A percentile compares a stretch with the other conserved stretches of the same genome.
Conservation (phyloP, 2,329 filamentous ascomycete species). For the Lasiodiplodia theobromae region DNA sequence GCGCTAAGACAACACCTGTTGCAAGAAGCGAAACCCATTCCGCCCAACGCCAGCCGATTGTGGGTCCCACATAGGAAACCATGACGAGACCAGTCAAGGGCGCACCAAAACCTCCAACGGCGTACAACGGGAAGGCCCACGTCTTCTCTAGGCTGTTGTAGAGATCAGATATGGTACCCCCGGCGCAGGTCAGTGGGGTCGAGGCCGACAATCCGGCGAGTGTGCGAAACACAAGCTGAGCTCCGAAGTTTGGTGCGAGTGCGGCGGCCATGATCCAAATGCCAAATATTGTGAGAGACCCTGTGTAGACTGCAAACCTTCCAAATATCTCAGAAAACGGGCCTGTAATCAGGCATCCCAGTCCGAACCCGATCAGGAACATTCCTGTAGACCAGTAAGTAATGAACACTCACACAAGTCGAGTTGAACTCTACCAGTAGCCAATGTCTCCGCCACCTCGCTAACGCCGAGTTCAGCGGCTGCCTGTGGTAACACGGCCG, state of each 20-base stretch:
- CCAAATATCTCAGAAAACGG: slow-evolving; percentile 39
- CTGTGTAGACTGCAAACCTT: slow-evolving; percentile 56
- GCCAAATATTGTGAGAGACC: slow-evolving; percentile 56
- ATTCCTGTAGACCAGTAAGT: slow-evolving; percentile 31
- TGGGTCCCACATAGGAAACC: slow-evolving; percentile 45
- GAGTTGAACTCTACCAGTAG: slow-evolving; percentile 46
- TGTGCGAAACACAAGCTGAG: slow-evolving; percentile 58
- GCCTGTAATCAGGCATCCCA: slow-evolving; percentile 57
- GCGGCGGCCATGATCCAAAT: slow-evolving; percentile 58
- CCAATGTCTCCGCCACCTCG: slow-evolving; percentile 59
- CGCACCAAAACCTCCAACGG: slow-evolving; percentile 52
- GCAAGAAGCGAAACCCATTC: slow-evolving; percentile 48
- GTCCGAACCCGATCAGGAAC: slow-evolving; percentile 52
- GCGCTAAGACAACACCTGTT: slow-evolving; percentile 37
- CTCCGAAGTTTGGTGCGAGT: slow-evolving; percentile 54
- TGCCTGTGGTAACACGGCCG: slow-evolving; percentile 55
- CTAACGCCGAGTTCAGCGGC: slow-evolving; percentile 56
- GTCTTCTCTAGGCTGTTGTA: slow-evolving; percentile 58
- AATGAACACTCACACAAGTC: background rate
- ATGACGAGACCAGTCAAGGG: slow-evolving; percentile 46
- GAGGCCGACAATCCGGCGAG: slow-evolving; percentile 57
- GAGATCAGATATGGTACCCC: slow-evolving; percentile 56
- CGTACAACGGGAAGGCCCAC: slow-evolving; percentile 59
- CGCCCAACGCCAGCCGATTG: slow-evolving; percentile 48
- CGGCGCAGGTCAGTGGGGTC: slow-evolving; percentile 55